Conservation (phyloP, 805 yeast genomes). For the Wilhelminamyces savonicus region DNA sequence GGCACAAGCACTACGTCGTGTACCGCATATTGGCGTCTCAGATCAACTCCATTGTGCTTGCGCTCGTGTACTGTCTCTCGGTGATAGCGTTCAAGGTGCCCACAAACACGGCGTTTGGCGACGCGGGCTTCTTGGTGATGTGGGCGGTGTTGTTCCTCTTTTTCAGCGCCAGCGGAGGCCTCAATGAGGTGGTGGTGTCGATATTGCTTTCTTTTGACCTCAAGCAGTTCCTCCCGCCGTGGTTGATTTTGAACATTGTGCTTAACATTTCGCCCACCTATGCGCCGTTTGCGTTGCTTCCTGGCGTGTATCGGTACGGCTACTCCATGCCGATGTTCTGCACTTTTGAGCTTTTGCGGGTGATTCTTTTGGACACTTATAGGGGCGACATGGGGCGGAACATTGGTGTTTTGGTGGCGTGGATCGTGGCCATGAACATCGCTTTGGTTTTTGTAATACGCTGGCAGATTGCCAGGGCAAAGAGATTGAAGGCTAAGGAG, state of each 20-base stretch:
- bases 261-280: slow-evolving; percentile 25
- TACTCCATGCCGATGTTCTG: slow-evolving; percentile 33
- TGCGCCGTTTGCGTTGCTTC: slow-evolving; percentile 26
- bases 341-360: slow-evolving; percentile 23
- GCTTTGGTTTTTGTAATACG: slow-evolving; percentile 4
- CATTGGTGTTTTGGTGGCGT: slow-evolving; percentile 20
- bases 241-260: slow-evolving; percentile 25
- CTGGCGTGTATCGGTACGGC: slow-evolving; percentile 27
- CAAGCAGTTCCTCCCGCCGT: slow-evolving; percentile 17
- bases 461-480: slow-evolving; percentile 5
- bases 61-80: slow-evolving; percentile 23
- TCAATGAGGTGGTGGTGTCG: slow-evolving; percentile 21
- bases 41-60: slow-evolving; percentile 18
- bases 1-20: slow-evolving; percentile 17
- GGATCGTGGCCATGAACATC: slow-evolving; percentile 19
- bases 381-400: slow-evolving; percentile 26
- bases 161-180: slow-evolving; percentile 20
- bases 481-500: slow-evolving; percentile 1
- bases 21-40: slow-evolving; percentile 26
- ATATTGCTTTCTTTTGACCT: slow-evolving; percentile 13
- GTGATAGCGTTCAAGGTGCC: slow-evolving; percentile 28
- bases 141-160: slow-evolving; percentile 26
- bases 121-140: slow-evolving; percentile 25
- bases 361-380: slow-evolving; percentile 28
- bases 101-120: slow-evolving; percentile 17